Percentiles rank a stretch among this genome's conserved stretches.
These are phyloP conservation scores for Elsinoe perseae DNA, from an alignment of 2,329 filamentous ascomycete species.

Conservation along the genomic window DNA sequence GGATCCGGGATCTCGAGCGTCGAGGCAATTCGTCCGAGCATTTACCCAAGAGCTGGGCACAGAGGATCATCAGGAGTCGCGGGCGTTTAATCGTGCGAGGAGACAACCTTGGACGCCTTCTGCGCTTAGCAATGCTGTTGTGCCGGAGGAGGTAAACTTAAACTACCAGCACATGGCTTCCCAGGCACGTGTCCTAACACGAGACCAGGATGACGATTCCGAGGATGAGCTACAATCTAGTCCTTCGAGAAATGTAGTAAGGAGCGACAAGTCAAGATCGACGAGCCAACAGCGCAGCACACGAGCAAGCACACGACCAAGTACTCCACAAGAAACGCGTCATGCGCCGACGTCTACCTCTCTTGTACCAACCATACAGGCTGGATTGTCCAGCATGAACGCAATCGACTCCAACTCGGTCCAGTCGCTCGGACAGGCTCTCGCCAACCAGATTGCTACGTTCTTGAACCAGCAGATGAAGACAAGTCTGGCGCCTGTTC, in stretches of 20 bases:
- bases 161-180: neutral
- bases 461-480: slow-evolving; percentile 23
- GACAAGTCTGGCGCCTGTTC: slow-evolving; percentile 26
- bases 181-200: neutral
- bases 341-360: slow-evolving; percentile 14
- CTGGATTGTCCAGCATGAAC: slow-evolving; percentile 16
- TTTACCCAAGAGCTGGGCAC: slow-evolving; percentile 30
- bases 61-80: slow-evolving; percentile 23
- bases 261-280: neutral
- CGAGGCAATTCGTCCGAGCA: slow-evolving; percentile 26
- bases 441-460: slow-evolving; percentile 30
- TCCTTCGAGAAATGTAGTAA: slow-evolving; percentile 6
- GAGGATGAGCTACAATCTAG: slow-evolving; percentile 15
- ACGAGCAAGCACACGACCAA: neutral
- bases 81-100: slow-evolving; percentile 29
- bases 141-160: neutral
- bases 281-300: neutral
- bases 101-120: slow-evolving; percentile 30
- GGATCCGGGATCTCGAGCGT: slow-evolving; percentile 35
- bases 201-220: neutral
- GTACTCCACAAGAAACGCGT: slow-evolving; percentile 7
- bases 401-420: slow-evolving; percentile 24
- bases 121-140: slow-evolving; percentile 17
- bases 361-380: slow-evolving; percentile 1
- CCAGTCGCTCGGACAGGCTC: slow-evolving; percentile 28